Percentiles rank a stretch among this genome's conserved stretches.
Conservation (phyloP, 1,284 basidiomycete genomes). For the Ceratobasidium sp. region DNA sequence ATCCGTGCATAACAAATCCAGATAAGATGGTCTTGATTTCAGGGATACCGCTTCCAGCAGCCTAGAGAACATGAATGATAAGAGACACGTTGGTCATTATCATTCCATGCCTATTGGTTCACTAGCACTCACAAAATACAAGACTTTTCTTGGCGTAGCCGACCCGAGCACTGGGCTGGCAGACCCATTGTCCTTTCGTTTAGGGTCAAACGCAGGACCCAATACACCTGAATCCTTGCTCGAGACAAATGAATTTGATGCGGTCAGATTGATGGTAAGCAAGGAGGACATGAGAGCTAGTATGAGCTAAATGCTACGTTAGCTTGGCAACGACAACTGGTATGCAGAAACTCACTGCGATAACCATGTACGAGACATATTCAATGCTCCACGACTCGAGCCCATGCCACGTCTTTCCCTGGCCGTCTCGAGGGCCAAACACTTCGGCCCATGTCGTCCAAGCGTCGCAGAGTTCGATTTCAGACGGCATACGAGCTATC, state of each 20-base stretch:
- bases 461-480: slow-evolving; percentile 59
- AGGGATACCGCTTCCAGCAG: slow-evolving; percentile 94
- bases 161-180: slow-evolving; percentile 50
- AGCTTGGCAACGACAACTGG: slow-evolving; percentile 48
- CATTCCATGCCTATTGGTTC: slow-evolving; percentile 30
- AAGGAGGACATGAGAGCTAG: slow-evolving; percentile 77
- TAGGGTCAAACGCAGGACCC: slow-evolving; percentile 57
- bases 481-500: slow-evolving; percentile 44
- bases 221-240: slow-evolving; percentile 84
- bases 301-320: slow-evolving; percentile 59
- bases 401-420: slow-evolving; percentile 44
- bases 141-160: slow-evolving; percentile 62
- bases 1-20: slow-evolving; percentile 98
- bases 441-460: slow-evolving; percentile 79
- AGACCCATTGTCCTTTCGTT: slow-evolving; percentile 43
- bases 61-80: slow-evolving; percentile 56
- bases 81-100: slow-evolving; percentile 20
- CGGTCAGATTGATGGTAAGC: slow-evolving; percentile 86
- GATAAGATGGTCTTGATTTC: slow-evolving; percentile 97
- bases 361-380: slow-evolving; percentile 74
- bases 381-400: slow-evolving; percentile 60
- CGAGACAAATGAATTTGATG: slow-evolving; percentile 85
- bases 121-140: slow-evolving; percentile 75
- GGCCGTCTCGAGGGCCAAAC: slow-evolving; percentile 46
- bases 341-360: slow-evolving; percentile 77